phyloP scores from a whole-genome alignment of 2,329 filamentous ascomycete species.

The Thelonectria discophora region DNA sequence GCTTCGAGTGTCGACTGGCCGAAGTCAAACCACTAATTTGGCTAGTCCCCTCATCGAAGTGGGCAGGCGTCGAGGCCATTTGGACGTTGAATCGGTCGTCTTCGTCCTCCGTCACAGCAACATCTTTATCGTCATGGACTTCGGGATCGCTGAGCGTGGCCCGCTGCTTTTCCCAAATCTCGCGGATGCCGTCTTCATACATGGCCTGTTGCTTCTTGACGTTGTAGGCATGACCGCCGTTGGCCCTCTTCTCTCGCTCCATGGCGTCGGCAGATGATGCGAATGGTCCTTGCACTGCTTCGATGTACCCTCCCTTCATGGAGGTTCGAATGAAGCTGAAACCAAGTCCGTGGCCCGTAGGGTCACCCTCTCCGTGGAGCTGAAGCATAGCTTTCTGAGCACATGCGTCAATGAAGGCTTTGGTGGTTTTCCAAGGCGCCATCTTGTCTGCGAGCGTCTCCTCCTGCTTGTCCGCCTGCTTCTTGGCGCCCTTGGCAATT shows the following conservation, averaged over 20 bases:
- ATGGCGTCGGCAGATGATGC: constrained; percentile 83
- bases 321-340: constrained; percentile 98
- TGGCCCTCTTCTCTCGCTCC: constrained; percentile 85
- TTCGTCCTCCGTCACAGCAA: constrained; percentile 66
- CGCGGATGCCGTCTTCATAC: constrained; percentile 89
- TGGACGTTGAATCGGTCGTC: constrained; percentile 77
- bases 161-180: constrained; percentile 93
- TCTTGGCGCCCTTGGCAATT: constrained; percentile 53
- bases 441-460: constrained; percentile 87
- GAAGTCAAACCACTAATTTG: constrained; percentile 76
- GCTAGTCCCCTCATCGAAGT: constrained; percentile 79
- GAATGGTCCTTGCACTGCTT: constrained; percentile 74
- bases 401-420: constrained; percentile 94
- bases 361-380: constrained; percentile 92
- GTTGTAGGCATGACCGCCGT: constrained; percentile 96
- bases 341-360: constrained; percentile 89
- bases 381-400: constrained; percentile 97
- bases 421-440: constrained; percentile 95
- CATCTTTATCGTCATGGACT: constrained; percentile 71
- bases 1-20: constrained; percentile 72
- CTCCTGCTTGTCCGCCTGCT: constrained; percentile 59
- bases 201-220: constrained; percentile 92
- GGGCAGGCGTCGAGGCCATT: constrained; percentile 72
- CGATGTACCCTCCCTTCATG: constrained; percentile 96
- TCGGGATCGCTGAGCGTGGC: constrained; percentile 76